Conservation (phyloP, 768 basidiomycete species). For the Suillus subalutaceus region DNA sequence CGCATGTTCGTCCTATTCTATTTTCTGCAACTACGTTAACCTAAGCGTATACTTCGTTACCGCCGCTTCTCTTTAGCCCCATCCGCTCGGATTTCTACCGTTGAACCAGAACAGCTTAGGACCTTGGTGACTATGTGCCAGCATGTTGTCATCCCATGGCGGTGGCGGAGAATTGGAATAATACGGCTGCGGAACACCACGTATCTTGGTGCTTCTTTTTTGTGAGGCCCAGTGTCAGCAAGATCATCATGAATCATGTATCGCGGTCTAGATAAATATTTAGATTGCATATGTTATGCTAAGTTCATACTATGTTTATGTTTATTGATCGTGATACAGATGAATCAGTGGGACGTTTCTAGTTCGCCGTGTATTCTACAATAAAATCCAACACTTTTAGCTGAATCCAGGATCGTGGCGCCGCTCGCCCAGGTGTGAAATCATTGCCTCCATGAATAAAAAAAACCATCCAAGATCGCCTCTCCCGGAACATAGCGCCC, state of each 20-base stretch:
- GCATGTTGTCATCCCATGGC: background rate
- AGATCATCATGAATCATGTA: background rate
- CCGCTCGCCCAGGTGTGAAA: background rate
- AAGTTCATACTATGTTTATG: background rate
- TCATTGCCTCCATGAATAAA: background rate
- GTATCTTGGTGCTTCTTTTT: background rate
- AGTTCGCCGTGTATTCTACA: background rate
- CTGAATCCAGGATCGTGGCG: background rate
- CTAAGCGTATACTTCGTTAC: background rate
- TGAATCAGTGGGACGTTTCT: background rate
- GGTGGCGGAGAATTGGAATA: too few relatives aligned
- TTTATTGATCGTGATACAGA: background rate
- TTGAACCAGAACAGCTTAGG: background rate
- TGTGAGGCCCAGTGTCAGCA: background rate
- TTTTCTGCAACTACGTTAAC: background rate
- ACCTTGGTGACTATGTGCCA: background rate
- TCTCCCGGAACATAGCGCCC: background rate
- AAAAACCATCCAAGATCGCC: background rate
- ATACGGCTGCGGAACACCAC: background rate
- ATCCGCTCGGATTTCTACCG: background rate
- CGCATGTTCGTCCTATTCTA: background rate
- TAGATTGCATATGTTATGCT: background rate
- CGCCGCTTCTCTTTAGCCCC: background rate
- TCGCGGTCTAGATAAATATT: background rate
- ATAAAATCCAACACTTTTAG: background rate